A percentile compares a stretch with the other conserved stretches of the same genome.
Conservation (phyloP, 2,329 filamentous ascomycete genomes). For the Arthrobotrys pseudoclavata region DNA sequence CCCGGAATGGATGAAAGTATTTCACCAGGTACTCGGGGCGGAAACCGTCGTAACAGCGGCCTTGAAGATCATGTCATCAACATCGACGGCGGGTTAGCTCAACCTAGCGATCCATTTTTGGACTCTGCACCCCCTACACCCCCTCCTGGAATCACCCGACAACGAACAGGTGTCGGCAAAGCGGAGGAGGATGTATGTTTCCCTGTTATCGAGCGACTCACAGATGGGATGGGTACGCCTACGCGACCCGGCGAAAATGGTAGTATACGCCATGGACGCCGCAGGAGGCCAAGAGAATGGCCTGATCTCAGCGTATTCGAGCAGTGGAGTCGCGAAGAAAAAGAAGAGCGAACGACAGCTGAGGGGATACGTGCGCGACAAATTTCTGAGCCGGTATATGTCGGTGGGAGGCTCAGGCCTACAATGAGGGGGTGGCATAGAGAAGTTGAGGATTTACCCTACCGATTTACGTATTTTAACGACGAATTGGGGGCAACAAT, state of each 20-base stretch:
- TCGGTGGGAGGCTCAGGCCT: conserved; percentile 88
- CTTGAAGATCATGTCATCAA: conserved; percentile 69
- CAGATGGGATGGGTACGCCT: conserved; percentile 77
- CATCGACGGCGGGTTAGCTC: conserved; percentile 67
- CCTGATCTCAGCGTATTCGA: conserved; percentile 87
- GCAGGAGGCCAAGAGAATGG: conserved; percentile 80
- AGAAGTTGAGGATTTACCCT: conserved; percentile 89
- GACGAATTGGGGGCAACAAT: conserved; percentile 96
- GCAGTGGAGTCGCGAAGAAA: conserved; percentile 91
- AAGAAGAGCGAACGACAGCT: conserved; percentile 76
- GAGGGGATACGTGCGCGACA: conserved; percentile 85
- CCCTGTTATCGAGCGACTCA: conserved; percentile 82
- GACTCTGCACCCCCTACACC: conserved; percentile 67
- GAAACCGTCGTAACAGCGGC: conserved; percentile 58
- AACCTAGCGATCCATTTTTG: conserved; percentile 56
- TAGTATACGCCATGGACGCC: conserved; percentile 45
- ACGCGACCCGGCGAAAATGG: conserved; percentile 66
- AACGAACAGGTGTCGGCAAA: conserved; percentile 72
- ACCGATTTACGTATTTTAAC: conserved; percentile 98
- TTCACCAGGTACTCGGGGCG: conserved; percentile 16
- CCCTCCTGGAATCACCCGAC: conserved; percentile 68
- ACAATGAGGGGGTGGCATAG: conserved; percentile 80
- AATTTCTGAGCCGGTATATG: conserved; percentile 91
- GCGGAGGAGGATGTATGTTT: conserved; percentile 94
- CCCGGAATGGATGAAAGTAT: conserved; percentile 43